Percentiles rank a stretch among this genome's conserved stretches.
Evolutionary conservation across 1,284 basidiomycete genomes (phyloP).

Genomic region (Ustilago curta): DNA sequence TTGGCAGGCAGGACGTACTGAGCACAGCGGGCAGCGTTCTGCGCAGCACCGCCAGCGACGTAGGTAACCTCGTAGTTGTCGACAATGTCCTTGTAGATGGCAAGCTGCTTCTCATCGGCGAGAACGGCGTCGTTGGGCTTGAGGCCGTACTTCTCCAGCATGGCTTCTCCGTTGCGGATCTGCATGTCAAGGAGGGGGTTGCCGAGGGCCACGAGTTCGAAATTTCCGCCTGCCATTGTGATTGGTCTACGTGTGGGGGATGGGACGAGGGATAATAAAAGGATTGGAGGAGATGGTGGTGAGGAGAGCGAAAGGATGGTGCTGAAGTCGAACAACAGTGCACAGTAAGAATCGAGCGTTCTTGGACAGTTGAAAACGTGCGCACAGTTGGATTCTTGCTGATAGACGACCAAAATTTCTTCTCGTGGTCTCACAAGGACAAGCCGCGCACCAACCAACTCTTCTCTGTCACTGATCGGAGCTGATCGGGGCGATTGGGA

Average conservation of each 20-base stretch:
- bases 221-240: conserved; percentile 56
- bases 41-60: conserved; percentile 95
- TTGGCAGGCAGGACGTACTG: conserved; percentile 78
- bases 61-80: conserved; percentile 84
- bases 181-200: conserved; percentile 71
- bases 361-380: not conserved
- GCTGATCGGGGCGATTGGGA: not conserved
- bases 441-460: conserved; percentile 17
- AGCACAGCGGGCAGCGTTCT: conserved; percentile 95
- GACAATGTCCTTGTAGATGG: conserved; percentile 84
- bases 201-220: conserved; percentile 67
- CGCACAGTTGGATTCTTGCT: not conserved
- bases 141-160: conserved; percentile 90
- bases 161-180: conserved; percentile 77
- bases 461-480: not conserved
- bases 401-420: conserved; percentile 36
- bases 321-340: not conserved
- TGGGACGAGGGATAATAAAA: not conserved
- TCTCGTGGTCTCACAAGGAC: conserved; percentile 3
- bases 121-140: conserved; percentile 97
- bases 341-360: not conserved
- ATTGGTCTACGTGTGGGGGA: not conserved
- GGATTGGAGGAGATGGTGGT: not conserved
- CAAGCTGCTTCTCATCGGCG: conserved; percentile 85
- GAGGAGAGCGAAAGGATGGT: not conserved